Base-by-base conservation (phyloP, 768 basidiomycete genomes). In the Collybia sordida region DNA sequence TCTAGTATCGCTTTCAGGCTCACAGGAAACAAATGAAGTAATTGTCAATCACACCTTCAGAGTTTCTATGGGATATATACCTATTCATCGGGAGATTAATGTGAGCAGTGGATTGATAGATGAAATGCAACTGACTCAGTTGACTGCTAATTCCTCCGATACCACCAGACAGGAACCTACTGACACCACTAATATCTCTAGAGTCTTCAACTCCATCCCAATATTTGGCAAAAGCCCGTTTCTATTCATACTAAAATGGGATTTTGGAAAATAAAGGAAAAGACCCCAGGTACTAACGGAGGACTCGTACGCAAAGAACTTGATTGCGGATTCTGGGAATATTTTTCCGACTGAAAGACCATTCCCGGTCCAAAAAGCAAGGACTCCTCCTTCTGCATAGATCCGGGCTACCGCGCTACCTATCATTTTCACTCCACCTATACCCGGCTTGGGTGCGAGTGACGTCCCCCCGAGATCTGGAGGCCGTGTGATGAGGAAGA, bases 281-380 rank as follows among this genome's bases (percentile, higher is more conserved):
- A 50, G 24, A 24, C 37, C 53, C 37, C 27, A 56, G 22, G 27
- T 38, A 79, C 88, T 68, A 59, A 94, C 93, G 47, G 93, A 86
- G 50, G 91, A 88, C 69, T 98, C 97, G 67, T 98, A 98, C 3
- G 90, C 69, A 58, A 95, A 85, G 74, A 99, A 98, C 70, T 98
- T 98, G 79, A 98, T 97, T 22, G 97, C 97, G 41, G 93, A 98
- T 74, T 98, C 96, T 4, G 95, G 95, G 55, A 98, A 90, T 55
- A 98, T 97, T 75, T 98, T 98, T 45, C 84, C 80, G 22, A 98
- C 89, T 42, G 95, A 98, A 47, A 99, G 75, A 28, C 86, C 88
- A 62, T 93, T 97, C 5, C 97, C 97, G n/a, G 94, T 93, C 96
- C 97, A 99, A 66, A 98, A 99, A 3, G 87, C 90, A 44, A 86